Evolutionary conservation across 768 basidiomycete genomes (phyloP).

Genomic region (Rubroboletus pulcherrimus): DNA sequence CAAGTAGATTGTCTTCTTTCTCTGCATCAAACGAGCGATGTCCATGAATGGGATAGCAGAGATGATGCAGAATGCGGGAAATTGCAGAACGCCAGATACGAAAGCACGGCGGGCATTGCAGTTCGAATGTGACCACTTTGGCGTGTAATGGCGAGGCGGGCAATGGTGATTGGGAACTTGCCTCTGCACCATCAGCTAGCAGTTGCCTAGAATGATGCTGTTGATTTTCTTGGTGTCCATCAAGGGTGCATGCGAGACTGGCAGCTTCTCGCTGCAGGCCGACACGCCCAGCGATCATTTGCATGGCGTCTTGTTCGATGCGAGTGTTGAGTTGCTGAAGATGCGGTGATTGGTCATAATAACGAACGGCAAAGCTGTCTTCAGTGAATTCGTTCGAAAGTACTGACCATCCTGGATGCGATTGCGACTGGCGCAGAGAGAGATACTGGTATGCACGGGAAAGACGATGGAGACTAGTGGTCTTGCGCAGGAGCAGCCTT

Average conservation of each 20-base stretch:
- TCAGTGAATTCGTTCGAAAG: conserved; percentile 23
- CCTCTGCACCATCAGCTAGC: too few relatives aligned
- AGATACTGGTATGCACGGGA: conserved; percentile 30
- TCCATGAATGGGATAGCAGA: not conserved
- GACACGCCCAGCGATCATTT: conserved; percentile 13
- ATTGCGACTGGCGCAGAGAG: conserved; percentile 21
- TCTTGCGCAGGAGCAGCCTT: conserved; percentile 25
- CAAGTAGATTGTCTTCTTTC: not conserved
- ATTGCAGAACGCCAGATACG: conserved; percentile 39
- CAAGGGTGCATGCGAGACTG: not conserved
- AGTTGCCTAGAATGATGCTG: too few relatives aligned
- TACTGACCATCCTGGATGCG: conserved; percentile 23
- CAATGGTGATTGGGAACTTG: too few relatives aligned
- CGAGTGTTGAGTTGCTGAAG: too few relatives aligned
- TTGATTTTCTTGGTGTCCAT: too few relatives aligned
- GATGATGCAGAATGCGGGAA: conserved; percentile 30
- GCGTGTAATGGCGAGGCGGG: too few relatives aligned
- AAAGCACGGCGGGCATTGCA: too few relatives aligned
- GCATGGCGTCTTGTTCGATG: too few relatives aligned
- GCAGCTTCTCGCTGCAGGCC: conserved; percentile 4
- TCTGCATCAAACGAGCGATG: not conserved
- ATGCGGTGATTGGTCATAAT: too few relatives aligned
- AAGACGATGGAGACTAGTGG: conserved; percentile 27
- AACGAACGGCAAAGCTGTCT: conserved; percentile 33
- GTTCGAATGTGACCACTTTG: too few relatives aligned